Evolutionary conservation across 306 rosid genomes (phyloP).

Genomic region (Coriaria nepalensis): DNA sequence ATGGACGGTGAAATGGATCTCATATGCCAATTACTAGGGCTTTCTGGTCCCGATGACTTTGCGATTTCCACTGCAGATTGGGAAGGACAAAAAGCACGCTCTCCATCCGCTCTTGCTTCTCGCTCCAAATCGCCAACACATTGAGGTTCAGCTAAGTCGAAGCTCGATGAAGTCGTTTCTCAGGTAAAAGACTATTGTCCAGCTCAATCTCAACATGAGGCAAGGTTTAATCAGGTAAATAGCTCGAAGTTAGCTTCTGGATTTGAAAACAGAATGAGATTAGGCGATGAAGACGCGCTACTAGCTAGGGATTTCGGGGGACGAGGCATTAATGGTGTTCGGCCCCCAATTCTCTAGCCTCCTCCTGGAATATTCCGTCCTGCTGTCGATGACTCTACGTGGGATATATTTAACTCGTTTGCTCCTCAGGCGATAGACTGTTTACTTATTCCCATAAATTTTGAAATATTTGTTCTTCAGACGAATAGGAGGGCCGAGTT

Average conservation of each 20-base stretch:
- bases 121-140: slow-evolving; percentile 21
- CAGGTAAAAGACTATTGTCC: no score
- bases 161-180: slow-evolving; percentile 15
- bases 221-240: no score
- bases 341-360: slow-evolving; percentile 66
- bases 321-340: slow-evolving; percentile 54
- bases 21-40: slow-evolving; percentile 41
- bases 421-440: slow-evolving; percentile 25
- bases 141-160: slow-evolving; percentile 10
- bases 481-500: slow-evolving; percentile 7
- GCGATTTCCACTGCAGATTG: slow-evolving; percentile 52
- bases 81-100: slow-evolving; percentile 43
- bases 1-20: slow-evolving; percentile 53
- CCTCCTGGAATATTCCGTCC: slow-evolving; percentile 48
- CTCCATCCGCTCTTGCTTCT: slow-evolving; percentile 43
- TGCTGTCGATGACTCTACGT: slow-evolving; percentile 46
- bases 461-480: slow-evolving; percentile 10
- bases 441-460: not conserved
- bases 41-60: slow-evolving; percentile 74
- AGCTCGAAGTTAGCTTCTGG: slow-evolving; percentile 9
- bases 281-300: slow-evolving; percentile 13
- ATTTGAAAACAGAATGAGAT: slow-evolving; percentile 20
- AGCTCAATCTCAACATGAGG: no score
- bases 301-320: slow-evolving; percentile 13
- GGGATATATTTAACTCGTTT: slow-evolving; percentile 60